phyloP scores from a whole-genome alignment of 2,329 filamentous ascomycete species.

The Emericellopsis atlantica region DNA sequence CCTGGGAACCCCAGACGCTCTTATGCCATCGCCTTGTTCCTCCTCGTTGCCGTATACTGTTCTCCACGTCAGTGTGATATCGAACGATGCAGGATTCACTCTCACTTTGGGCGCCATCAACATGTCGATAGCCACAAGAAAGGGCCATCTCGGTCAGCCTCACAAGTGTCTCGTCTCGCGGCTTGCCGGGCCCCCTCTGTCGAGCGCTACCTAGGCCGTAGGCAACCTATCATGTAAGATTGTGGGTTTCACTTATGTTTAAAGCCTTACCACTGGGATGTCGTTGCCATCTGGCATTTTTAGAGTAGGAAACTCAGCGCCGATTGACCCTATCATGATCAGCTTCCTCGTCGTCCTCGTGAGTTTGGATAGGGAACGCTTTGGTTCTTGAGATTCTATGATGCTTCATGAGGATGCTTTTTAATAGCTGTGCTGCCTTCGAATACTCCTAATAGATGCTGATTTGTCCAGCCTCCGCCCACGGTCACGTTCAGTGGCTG shows the following conservation, averaged over 20 bases:
- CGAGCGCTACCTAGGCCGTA: conserved; percentile 2
- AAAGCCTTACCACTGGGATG: conserved; percentile 49
- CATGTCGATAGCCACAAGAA: conserved; percentile 55
- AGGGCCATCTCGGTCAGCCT: conserved; percentile 47
- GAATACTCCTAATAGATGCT: too few relatives aligned
- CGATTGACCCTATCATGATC: too few relatives aligned
- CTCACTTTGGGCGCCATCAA: conserved; percentile 62
- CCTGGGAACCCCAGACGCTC: conserved; percentile 49
- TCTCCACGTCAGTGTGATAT: not conserved
- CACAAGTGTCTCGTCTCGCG: conserved; percentile 41
- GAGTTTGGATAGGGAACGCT: too few relatives aligned
- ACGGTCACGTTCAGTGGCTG: too few relatives aligned
- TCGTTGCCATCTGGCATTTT: conserved; percentile 64
- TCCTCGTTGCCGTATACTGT: conserved; percentile 51
- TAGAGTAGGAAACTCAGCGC: conserved; percentile 33
- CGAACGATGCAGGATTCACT: not conserved
- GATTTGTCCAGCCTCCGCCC: too few relatives aligned
- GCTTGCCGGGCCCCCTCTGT: conserved; percentile 21
- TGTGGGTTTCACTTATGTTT: conserved; percentile 1
- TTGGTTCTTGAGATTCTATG: too few relatives aligned
- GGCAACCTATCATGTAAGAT: not conserved
- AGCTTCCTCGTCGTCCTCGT: too few relatives aligned
- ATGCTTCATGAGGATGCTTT: too few relatives aligned
- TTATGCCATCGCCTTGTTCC: conserved; percentile 62
- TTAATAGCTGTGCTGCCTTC: too few relatives aligned